Conservation (phyloP, 257 asterid species). For the Misopates orontium region DNA sequence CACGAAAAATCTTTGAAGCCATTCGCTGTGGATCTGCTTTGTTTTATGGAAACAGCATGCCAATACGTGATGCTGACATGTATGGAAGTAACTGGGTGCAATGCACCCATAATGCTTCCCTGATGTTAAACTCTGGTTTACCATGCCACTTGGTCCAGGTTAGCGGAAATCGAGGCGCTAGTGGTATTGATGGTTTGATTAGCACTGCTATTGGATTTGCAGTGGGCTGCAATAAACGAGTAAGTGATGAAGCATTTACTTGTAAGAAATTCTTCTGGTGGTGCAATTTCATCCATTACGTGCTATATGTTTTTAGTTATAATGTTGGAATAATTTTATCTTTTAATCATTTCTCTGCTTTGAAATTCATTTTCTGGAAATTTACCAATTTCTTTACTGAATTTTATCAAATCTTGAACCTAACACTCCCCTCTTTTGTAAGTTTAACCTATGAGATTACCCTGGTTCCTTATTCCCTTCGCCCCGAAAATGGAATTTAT, state of each 20-base stretch:
- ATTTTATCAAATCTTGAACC: no score
- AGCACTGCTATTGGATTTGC: conserved; percentile 95
- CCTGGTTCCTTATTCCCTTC: no score
- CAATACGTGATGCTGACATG: conserved; percentile 95
- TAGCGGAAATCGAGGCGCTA: conserved; percentile 90
- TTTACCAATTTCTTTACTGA: no score
- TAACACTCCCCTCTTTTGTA: no score
- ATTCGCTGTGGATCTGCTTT: conserved; percentile 75
- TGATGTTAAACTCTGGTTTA: conserved; percentile 56
- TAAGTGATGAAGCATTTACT: conserved; percentile 41
- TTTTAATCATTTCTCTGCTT: background rate
- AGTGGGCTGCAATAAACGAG: conserved; percentile 89
- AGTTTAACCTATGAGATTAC: no score
- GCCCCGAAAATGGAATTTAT: no score
- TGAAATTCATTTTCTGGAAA: background rate
- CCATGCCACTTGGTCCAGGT: conserved; percentile 78
- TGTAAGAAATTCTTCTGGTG: background rate
- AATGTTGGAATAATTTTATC: conserved; percentile 1
- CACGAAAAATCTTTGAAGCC: conserved; percentile 63
- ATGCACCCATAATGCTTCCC: conserved; percentile 41
- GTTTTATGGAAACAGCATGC: conserved; percentile 98
- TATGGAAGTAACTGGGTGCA: conserved; percentile 66
- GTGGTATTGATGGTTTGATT: conserved; percentile 96
- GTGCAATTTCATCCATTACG: background rate
- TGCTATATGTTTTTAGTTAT: background rate